Evolutionary conservation across 225 moss, liverwort and hornwort species (phyloP).

Genomic region (Bryum argenteum): DNA sequence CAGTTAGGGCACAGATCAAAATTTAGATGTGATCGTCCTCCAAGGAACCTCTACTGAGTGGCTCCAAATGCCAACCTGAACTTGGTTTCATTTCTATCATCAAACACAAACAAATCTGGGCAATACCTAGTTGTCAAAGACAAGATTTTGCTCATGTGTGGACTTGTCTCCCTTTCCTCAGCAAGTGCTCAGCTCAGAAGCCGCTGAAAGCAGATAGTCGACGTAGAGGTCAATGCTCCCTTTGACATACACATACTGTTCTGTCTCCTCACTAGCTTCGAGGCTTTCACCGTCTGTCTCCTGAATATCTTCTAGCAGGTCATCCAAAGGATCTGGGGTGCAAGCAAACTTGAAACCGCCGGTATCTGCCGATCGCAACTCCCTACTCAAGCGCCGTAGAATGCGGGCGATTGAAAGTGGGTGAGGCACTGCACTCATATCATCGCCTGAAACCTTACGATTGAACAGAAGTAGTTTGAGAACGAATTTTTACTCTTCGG

Average conservation of each 20-base stretch:
- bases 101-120: no score
- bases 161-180: neutral
- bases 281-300: neutral
- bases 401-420: slow-evolving; percentile 7
- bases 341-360: neutral
- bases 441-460: neutral
- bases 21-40: no score
- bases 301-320: slow-evolving; percentile 2
- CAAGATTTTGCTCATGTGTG: no score
- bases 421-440: neutral
- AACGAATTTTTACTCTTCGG: neutral
- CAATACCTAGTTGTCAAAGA: no score
- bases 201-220: neutral
- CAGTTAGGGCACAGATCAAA: no score
- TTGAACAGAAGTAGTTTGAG: neutral
- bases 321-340: slow-evolving; percentile 5
- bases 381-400: slow-evolving; percentile 10
- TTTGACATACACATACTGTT: neutral
- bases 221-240: neutral
- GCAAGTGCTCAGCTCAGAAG: neutral
- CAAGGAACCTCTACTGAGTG: no score
- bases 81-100: no score
- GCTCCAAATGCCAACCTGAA: no score
- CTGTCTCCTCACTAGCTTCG: neutral
- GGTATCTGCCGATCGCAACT: neutral